Conservation (phyloP, 306 rosid genomes). For the Casuarina equisetifolia region DNA sequence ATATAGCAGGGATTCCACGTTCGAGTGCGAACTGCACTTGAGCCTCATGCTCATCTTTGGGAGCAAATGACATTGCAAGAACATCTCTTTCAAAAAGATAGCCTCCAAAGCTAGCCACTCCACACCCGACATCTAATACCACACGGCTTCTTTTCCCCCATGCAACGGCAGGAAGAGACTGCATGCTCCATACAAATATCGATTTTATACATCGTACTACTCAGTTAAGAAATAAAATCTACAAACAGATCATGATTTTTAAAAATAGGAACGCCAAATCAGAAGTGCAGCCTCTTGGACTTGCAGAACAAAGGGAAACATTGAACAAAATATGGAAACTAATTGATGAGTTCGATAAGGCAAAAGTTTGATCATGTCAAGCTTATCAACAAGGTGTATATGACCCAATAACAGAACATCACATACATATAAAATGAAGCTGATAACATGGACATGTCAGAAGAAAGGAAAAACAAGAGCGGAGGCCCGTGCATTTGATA, state of each 20-base stretch:
- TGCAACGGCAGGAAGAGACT: slow-evolving; percentile 67
- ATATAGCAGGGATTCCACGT: slow-evolving; percentile 84
- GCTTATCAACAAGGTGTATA: neutral
- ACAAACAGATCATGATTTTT: neutral
- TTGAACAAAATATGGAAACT: slow-evolving; percentile 14
- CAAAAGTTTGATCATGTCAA: neutral
- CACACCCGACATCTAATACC: slow-evolving; percentile 83
- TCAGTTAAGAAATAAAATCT: slow-evolving; percentile 5
- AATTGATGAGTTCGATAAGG: neutral
- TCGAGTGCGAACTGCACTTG: slow-evolving; percentile 91
- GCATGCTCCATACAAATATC: slow-evolving; percentile 26
- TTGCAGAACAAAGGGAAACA: neutral
- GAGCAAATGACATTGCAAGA: slow-evolving; percentile 84
- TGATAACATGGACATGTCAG: slow-evolving; percentile 16
- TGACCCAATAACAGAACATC: slow-evolving; percentile 11
- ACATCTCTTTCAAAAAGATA: slow-evolving; percentile 75
- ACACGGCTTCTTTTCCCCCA: slow-evolving; percentile 94
- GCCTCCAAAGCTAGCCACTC: slow-evolving; percentile 94
- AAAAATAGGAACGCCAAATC: neutral
- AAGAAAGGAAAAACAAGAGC: neutral
- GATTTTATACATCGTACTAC: slow-evolving; percentile 10
- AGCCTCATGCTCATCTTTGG: slow-evolving; percentile 91
- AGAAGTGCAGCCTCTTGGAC: slow-evolving; percentile 1
- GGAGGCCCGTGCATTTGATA: neutral
- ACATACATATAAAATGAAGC: slow-evolving; percentile 11